Evolutionary conservation across 306 rosid genomes (phyloP).

Genomic region (Rubus parviflorus): DNA sequence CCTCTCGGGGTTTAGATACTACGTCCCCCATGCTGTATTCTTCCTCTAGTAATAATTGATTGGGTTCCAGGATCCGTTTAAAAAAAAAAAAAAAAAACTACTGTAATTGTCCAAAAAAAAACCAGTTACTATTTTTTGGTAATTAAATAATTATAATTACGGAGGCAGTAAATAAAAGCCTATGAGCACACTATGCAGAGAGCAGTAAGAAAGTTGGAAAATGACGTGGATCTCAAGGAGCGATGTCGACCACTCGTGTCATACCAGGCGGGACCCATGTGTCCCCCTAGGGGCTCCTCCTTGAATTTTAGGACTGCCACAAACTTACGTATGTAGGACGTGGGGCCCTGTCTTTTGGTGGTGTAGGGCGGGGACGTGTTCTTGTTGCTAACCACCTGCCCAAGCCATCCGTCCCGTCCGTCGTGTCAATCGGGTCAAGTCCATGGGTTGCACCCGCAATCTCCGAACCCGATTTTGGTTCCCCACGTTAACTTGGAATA

Average conservation of each 20-base stretch:
- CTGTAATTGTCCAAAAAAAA: too few species aligned
- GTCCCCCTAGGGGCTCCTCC: constrained; percentile 23
- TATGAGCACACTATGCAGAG: neutral
- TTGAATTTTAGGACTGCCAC: neutral
- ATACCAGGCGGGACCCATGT: constrained; percentile 31
- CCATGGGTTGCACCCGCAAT: neutral
- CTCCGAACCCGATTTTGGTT: neutral
- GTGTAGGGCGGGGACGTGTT: constrained; percentile 33
- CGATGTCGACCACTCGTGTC: constrained; percentile 46
- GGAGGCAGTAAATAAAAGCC: neutral
- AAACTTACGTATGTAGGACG: neutral
- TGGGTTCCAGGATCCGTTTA: too few species aligned
- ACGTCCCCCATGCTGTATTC: too few species aligned
- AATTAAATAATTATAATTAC: neutral
- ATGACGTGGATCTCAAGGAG: constrained; percentile 40
- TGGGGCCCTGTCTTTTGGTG: constrained; percentile 12
- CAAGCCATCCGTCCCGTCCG: neutral
- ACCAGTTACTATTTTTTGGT: too few species aligned
- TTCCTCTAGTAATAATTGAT: too few species aligned
- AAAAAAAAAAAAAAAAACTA: too few species aligned
- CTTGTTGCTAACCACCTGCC: constrained; percentile 17
- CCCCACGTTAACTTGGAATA: neutral
- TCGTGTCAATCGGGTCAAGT: neutral
- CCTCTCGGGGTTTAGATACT: too few species aligned
- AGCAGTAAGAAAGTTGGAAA: constrained; percentile 18